Evolutionary conservation across 2,329 filamentous ascomycete genomes (phyloP).

Genomic region (Penicillium oxalicum): DNA sequence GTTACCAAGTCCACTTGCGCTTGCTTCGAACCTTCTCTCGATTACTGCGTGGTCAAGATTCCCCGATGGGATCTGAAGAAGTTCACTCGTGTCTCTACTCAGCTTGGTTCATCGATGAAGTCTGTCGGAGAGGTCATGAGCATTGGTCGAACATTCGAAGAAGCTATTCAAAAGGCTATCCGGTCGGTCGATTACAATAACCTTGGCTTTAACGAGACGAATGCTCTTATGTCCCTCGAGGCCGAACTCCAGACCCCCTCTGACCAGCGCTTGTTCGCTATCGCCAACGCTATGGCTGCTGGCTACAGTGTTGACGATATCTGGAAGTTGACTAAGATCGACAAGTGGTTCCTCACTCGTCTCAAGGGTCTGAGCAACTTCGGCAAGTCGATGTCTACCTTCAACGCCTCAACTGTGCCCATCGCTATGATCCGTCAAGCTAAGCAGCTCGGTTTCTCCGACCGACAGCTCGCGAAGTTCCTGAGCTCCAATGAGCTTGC

Average conservation of each 20-base stretch:
- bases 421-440: constrained; percentile 68
- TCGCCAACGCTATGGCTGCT: constrained; percentile 93
- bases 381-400: constrained; percentile 67
- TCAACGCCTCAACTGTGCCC: constrained; percentile 60
- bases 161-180: constrained; percentile 97
- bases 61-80: constrained; percentile 98
- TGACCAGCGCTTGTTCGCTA: constrained; percentile 93
- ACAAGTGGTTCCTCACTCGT: constrained; percentile 95
- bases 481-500: constrained; percentile 92
- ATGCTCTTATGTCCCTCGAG: constrained; percentile 90
- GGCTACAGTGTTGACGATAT: constrained; percentile 95
- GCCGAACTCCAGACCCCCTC: constrained; percentile 95
- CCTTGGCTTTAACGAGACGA: constrained; percentile 86
- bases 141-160: constrained; percentile 92
- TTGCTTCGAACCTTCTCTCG: constrained; percentile 96
- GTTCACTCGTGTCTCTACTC: constrained; percentile 92
- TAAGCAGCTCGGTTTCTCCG: constrained; percentile 90
- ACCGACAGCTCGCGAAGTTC: constrained; percentile 89
- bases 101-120: constrained; percentile 98
- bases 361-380: constrained; percentile 90
- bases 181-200: constrained; percentile 93
- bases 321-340: constrained; percentile 96
- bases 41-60: constrained; percentile 98
- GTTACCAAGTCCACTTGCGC: constrained; percentile 94
- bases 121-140: constrained; percentile 99